These are phyloP conservation scores for Emergomyces africanus DNA, from an alignment of 2,329 filamentous ascomycete species.

Conservation along the genomic window DNA sequence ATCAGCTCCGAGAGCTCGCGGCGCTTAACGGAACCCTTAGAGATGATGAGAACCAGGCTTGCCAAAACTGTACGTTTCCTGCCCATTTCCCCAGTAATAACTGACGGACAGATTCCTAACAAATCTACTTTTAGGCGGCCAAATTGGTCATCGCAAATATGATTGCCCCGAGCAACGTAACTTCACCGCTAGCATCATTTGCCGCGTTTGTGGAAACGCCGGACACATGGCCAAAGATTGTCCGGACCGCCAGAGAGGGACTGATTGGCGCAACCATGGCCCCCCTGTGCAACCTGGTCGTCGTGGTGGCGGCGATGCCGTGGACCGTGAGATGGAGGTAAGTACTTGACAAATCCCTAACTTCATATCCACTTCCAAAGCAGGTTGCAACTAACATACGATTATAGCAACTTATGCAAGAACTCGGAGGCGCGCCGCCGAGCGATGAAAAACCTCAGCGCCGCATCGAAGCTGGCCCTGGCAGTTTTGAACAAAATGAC, in stretches of 20 bases:
- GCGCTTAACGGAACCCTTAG: conserved; percentile 97
- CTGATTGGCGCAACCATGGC: conserved; percentile 78
- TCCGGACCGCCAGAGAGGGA: conserved; percentile 81
- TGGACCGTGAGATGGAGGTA: conserved; percentile 92
- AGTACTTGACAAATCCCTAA: conserved; percentile 22
- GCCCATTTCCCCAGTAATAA: not conserved
- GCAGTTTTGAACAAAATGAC: conserved; percentile 42
- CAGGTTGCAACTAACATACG: conserved; percentile 30
- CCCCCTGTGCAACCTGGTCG: conserved; percentile 34
- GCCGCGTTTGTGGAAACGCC: conserved; percentile 92
- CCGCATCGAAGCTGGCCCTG: conserved; percentile 76
- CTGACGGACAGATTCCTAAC: conserved; percentile 6
- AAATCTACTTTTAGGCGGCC: conserved; percentile 47
- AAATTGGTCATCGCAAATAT: conserved; percentile 98
- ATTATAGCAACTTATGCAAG: conserved; percentile 83
- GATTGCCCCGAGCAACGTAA: conserved; percentile 97
- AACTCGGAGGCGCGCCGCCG: conserved; percentile 65
- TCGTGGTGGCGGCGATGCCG: conserved; percentile 63
- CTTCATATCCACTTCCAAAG: not conserved
- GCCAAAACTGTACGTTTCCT: conserved; percentile 66
- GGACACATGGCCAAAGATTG: conserved; percentile 98
- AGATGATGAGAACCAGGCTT: conserved; percentile 98
- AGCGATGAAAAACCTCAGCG: conserved; percentile 54
- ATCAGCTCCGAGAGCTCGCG: conserved; percentile 93
- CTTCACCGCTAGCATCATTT: conserved; percentile 98